Conservation (phyloP, 345 rosid genomes). For the Lagerstroemia speciosa region DNA sequence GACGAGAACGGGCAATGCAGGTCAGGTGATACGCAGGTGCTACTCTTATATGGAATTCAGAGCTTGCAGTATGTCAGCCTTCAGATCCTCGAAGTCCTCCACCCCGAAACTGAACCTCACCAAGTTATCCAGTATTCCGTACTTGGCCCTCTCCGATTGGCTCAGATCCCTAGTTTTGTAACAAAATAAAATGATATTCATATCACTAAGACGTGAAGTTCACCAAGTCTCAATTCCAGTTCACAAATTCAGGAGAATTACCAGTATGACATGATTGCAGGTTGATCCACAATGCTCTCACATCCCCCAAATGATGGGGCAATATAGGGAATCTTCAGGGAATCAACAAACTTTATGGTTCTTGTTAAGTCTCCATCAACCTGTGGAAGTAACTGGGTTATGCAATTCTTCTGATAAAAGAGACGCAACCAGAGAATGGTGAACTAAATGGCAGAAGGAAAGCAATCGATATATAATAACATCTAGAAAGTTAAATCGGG, state of each 20-base stretch:
- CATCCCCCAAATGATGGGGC: slow-evolving; percentile 98
- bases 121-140: slow-evolving; percentile 83
- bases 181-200: not conserved
- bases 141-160: slow-evolving; percentile 58
- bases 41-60: slow-evolving; percentile 46
- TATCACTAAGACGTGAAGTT: no score
- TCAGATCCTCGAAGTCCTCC: slow-evolving; percentile 84
- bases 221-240: no score
- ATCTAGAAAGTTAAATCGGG: not conserved
- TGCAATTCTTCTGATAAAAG: not conserved
- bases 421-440: not conserved
- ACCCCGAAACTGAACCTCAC: slow-evolving; percentile 91
- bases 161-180: slow-evolving; percentile 63
- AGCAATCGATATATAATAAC: not conserved
- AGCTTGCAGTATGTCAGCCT: slow-evolving; percentile 85
- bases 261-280: slow-evolving; percentile 99
- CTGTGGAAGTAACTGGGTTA: slow-evolving; percentile 18
- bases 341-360: slow-evolving; percentile 73
- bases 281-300: slow-evolving; percentile 97
- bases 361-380: slow-evolving; percentile 67
- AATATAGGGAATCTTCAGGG: slow-evolving; percentile 87
- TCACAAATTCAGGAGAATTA: slow-evolving; percentile 24
- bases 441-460: not conserved
- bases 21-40: slow-evolving; percentile 2
- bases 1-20: not conserved